Evolutionary conservation across 2,329 filamentous ascomycete species (phyloP).

Genomic region (Cercospora sojina): DNA sequence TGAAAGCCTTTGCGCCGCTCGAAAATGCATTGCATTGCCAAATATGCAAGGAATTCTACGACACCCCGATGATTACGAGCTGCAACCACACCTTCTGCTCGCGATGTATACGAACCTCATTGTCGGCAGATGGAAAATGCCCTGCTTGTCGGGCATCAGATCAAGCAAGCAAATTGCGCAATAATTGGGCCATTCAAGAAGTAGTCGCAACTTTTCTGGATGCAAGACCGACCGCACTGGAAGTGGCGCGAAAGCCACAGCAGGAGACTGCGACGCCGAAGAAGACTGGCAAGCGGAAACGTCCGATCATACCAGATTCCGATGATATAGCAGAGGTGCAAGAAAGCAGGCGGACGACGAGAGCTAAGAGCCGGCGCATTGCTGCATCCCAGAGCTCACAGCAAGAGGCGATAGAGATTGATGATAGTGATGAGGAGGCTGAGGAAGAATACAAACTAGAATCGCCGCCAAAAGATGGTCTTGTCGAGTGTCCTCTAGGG

Average conservation of each 20-base stretch:
- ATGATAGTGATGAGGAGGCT: conserved; percentile 44
- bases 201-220: conserved; percentile 74
- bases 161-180: conserved; percentile 79
- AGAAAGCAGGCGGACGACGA: conserved; percentile 38
- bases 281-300: conserved; percentile 54
- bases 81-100: conserved; percentile 98
- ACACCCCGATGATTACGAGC: conserved; percentile 89
- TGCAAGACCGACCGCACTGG: conserved; percentile 62
- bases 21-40: conserved; percentile 89
- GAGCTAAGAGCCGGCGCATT: conserved; percentile 39
- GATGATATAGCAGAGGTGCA: conserved; percentile 33
- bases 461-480: conserved; percentile 61
- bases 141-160: conserved; percentile 76
- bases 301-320: conserved; percentile 36
- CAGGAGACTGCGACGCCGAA: conserved; percentile 28
- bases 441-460: conserved; percentile 37
- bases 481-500: conserved; percentile 77
- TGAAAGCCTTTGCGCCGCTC: conserved; percentile 65
- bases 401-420: conserved; percentile 35
- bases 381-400: conserved; percentile 35
- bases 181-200: conserved; percentile 83
- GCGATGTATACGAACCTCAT: conserved; percentile 82
- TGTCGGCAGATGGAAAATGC: conserved; percentile 81
- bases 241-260: conserved; percentile 54
- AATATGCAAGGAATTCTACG: conserved; percentile 97